Evolutionary conservation across 2,329 filamentous ascomycete species (phyloP), one percentile per base, ranked within the genome.

Genomic region (Tympanopsis confertula): DNA sequence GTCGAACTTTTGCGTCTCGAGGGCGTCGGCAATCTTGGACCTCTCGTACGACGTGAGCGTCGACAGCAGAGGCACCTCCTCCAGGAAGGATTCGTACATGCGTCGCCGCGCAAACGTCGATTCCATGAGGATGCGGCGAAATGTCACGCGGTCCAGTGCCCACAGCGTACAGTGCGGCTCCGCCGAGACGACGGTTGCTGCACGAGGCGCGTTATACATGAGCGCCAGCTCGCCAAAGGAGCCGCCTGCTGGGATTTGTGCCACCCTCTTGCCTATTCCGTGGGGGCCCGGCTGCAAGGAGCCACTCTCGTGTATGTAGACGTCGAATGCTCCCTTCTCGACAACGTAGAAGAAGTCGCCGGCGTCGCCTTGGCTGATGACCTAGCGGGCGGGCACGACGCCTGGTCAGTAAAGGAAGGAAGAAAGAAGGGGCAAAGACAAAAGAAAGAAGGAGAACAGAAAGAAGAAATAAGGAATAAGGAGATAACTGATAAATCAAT

Each of bases 281-380:
- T 88, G 78, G 1, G 74, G 68, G 1, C 89, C 89, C 5, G 86
- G 69, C 53, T 94, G 84, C 39, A 93, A 69, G 29, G 76, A 66
- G 42, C 89, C 89, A 7, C 71, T 71, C 12, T 71, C 58, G 57
- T 95, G 88, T 59, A 96, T 88, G 53, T 91, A 86, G 41, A 96
- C 82, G 50, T 94, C 86, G 52, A 96, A 96, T 15, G 71, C 70
- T 29, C 91, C 91, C 46, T 81, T 83, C 58, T 98, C 91, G 14
- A 96, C 87, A 18, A 98, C 80, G 58, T 98, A 98, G 64, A 98
- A 98, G 66, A 84, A 96, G 61, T 98, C 91, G 32, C 91, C 91
- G 1, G 88, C 82, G 52, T 96, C 91, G 39, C 91, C 91, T 65
- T 98, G 91, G 37, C 79, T 82, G 47, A 98, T 96, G 41, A 98